Percentiles rank a stretch among this genome's conserved stretches.
Conservation (phyloP, 2,329 filamentous ascomycete genomes). For the Aureobasidium sp. region DNA sequence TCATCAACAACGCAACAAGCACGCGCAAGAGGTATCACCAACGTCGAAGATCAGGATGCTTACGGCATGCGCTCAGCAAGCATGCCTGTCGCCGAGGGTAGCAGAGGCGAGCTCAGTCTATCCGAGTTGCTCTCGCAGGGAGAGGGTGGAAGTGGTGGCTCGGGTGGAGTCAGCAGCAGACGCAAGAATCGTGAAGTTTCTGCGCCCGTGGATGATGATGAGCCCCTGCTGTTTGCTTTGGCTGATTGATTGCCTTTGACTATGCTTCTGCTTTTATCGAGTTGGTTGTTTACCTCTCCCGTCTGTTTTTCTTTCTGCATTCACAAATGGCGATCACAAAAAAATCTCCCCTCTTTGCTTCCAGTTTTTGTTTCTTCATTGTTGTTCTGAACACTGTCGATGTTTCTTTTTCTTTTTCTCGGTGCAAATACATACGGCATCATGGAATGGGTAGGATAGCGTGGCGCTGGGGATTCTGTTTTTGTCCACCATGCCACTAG, state of each 20-base stretch:
- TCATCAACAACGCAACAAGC: slow-evolving; percentile 62
- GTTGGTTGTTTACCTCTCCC: neutral
- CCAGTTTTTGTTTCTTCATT: neutral
- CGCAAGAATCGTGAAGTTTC: slow-evolving; percentile 16
- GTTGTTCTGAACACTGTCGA: too few relatives aligned
- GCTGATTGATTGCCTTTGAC: slow-evolving; percentile 42
- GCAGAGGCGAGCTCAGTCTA: slow-evolving; percentile 52
- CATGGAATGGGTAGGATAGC: neutral
- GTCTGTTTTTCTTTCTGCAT: neutral
- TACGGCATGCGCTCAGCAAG: slow-evolving; percentile 61
- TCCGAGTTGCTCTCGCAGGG: slow-evolving; percentile 44
- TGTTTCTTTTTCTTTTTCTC: neutral
- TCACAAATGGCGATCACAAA: neutral
- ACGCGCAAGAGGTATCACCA: slow-evolving; percentile 39
- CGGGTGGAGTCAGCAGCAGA: neutral
- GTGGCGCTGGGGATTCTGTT: neutral
- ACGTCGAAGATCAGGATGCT: slow-evolving; percentile 53
- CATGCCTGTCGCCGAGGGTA: slow-evolving; percentile 56
- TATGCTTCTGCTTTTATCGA: neutral
- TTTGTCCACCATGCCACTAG: neutral
- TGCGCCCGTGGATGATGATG: slow-evolving; percentile 51
- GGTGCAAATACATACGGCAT: neutral
- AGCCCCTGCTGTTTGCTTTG: slow-evolving; percentile 66
- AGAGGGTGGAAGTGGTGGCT: slow-evolving; percentile 1
- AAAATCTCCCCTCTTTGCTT: neutral